Percentiles rank a stretch among this genome's conserved stretches.
Conservation (phyloP, 2,329 filamentous ascomycete genomes). For the Colletotrichum sp. region DNA sequence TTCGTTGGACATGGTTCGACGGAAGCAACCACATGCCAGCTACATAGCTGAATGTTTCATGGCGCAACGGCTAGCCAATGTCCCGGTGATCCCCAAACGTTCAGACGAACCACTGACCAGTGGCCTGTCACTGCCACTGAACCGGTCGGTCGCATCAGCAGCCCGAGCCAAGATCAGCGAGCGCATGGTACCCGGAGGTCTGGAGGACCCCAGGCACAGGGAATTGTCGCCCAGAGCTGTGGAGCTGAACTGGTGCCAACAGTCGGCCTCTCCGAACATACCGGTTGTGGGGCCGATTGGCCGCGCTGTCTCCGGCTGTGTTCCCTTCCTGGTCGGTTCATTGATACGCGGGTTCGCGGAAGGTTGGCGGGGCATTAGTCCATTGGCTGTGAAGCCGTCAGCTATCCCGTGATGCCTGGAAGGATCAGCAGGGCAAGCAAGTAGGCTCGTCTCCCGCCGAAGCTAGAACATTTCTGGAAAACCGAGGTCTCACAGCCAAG, state of each 20-base stretch:
- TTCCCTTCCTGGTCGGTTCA: background rate
- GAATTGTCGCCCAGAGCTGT: background rate
- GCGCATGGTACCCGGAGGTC: background rate
- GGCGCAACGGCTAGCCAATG: background rate
- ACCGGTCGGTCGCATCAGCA: background rate
- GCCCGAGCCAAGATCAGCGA: background rate
- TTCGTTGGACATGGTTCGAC: background rate
- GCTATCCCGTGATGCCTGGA: background rate
- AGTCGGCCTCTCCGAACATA: background rate
- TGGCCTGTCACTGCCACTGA: background rate
- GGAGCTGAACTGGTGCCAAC: background rate
- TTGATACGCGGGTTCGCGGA: background rate
- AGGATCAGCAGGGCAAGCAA: background rate
- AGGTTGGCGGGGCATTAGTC: background rate
- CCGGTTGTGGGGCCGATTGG: conserved; percentile 9
- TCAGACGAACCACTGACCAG: conserved; percentile 10
- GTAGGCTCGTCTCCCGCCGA: background rate
- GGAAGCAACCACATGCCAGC: background rate
- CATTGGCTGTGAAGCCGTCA: background rate
- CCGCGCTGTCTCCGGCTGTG: background rate
- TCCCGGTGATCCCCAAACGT: background rate
- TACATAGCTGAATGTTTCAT: background rate
- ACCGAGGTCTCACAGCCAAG: background rate
- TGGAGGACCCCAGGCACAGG: background rate
- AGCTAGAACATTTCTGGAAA: background rate